Conservation (phyloP, 2,329 filamentous ascomycete genomes). For the Colletotrichum liriopes region DNA sequence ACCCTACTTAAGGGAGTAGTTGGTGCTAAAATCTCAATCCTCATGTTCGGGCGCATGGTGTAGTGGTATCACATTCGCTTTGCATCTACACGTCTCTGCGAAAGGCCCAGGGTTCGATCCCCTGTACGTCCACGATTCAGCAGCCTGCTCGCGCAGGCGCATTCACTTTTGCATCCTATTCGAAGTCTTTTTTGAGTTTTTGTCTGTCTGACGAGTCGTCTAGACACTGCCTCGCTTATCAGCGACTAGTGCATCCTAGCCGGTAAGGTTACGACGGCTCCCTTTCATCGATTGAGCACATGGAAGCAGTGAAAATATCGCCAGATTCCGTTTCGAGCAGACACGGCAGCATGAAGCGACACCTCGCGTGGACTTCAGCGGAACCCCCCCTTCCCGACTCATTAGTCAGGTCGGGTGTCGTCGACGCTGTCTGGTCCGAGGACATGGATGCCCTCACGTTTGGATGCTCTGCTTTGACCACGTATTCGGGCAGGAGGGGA, state of each 20-base stretch:
- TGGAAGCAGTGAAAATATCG: background rate
- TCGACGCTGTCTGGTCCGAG: background rate
- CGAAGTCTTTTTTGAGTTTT: background rate
- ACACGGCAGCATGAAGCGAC: background rate
- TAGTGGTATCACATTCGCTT: slow-evolving; percentile 25
- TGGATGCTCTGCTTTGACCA: background rate
- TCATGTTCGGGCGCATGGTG: slow-evolving; percentile 10
- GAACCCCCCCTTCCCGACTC: no score
- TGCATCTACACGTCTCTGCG: slow-evolving; percentile 16
- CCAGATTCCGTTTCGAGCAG: background rate
- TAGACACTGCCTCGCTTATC: background rate
- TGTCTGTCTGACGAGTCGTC: background rate
- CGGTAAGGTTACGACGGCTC: background rate
- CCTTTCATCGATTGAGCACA: background rate
- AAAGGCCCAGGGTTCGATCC: slow-evolving; percentile 28
- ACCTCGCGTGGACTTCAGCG: background rate
- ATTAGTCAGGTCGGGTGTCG: background rate
- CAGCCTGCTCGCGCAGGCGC: background rate
- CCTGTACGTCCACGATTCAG: slow-evolving; percentile 5
- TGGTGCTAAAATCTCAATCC: fast-evolving
- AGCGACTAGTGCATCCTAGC: background rate
- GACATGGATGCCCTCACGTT: background rate
- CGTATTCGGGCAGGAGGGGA: background rate
- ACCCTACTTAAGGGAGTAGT: fast-evolving
- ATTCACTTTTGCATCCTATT: no score